Base-by-base conservation (phyloP, 2,329 filamentous ascomycete species). In the Fusarium xylarioides region DNA sequence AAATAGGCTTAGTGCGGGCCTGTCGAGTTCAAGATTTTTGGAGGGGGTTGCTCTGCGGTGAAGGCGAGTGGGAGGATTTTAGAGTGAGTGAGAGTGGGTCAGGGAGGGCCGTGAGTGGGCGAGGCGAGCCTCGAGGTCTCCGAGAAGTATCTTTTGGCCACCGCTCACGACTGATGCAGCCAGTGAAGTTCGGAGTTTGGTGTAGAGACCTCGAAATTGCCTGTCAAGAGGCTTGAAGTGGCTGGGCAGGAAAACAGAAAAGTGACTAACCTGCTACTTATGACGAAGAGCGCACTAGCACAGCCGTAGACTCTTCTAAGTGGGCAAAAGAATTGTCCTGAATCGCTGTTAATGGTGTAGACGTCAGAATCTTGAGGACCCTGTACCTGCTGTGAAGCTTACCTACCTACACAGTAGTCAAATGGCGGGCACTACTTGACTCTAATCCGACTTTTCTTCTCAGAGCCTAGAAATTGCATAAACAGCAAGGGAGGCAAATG, bases 1-100 rank as follows among this genome's bases (percentile, higher is more conserved):
- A 63, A 79, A 79, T 68, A 59, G 74, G 81, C 68, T 77, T 82
- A 82, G 80, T 71, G 77, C 63, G 56, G 63, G 62, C 60, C 54
- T 35, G 63, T 71, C 68, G 75, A 75, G 71, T 77, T 68, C 73
- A 53, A 67, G 76, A 63, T 75, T 74, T 77, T 78, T 70, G 44
- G 65, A 66, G 71, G 75, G 74, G 75, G 55, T 68, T 70, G 73
- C 74, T 66, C 75, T 77, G 68, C 75, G 75, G 75, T 77, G 74
- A 77, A 65, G 74, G 73, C 71, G 71, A 65, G 70, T 65, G 46
- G 42, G 47, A 68, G 63, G 55, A 63, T 63, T 68, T 68, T 74
- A 60, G 71, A 75, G 69, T 70, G 54, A 75, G 68, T 70, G 54
- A 75, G 68, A 75, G 74, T 66, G 73, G 68, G 67, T 49, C 70